A percentile compares a stretch with the other conserved stretches of the same genome.
Conservation (phyloP, 2,329 filamentous ascomycete genomes). For the Talaromyces sp. region DNA sequence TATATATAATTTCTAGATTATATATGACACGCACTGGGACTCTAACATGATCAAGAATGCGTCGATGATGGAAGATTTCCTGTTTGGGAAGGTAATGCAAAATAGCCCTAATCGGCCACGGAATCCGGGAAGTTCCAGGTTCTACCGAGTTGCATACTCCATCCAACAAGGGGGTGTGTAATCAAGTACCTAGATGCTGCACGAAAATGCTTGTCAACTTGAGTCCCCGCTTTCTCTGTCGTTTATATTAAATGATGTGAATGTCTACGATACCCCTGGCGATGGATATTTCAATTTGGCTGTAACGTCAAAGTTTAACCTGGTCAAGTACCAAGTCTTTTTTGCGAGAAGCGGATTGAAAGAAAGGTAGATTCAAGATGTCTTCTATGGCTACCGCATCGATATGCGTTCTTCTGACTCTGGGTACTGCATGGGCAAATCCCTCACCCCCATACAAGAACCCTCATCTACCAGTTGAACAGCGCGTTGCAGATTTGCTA, state of each 20-base stretch:
- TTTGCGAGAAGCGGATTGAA: background rate
- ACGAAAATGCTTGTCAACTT: background rate
- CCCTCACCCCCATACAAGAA: constrained; percentile 53
- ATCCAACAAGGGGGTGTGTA: background rate
- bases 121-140: too few species aligned
- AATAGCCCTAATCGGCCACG: constrained; percentile 7
- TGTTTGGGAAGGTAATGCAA: background rate
- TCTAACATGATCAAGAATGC: background rate
- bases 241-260: background rate
- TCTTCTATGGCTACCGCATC: background rate
- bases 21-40: background rate
- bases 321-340: background rate
- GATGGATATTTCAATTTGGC: background rate
- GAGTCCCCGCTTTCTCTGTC: constrained; percentile 1
- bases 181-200: background rate
- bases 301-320: background rate
- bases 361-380: background rate
- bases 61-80: constrained; percentile 4
- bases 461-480: constrained; percentile 56
- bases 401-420: background rate
- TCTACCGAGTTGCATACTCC: background rate
- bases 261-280: background rate
- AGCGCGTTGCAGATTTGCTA: constrained; percentile 62
- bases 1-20: too few species aligned
- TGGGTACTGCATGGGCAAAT: constrained; percentile 12